Conservation (phyloP, 2,329 filamentous ascomycete species). For the Talaromyces verruculosus region DNA sequence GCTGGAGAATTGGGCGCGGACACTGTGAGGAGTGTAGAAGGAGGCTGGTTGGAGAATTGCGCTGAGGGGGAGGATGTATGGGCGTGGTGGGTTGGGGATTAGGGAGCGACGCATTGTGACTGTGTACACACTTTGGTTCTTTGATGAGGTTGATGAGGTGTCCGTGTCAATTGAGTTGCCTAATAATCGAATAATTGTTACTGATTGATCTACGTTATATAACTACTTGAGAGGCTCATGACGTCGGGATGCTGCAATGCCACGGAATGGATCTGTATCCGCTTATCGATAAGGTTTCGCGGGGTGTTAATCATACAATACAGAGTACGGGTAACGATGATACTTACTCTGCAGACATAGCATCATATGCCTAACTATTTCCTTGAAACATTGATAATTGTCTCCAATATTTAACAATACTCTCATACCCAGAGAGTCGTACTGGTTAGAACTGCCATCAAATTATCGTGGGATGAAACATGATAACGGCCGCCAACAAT, state of each 20-base stretch:
- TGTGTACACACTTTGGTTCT: neutral
- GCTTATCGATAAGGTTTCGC: slow-evolving; percentile 34
- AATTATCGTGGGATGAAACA: neutral
- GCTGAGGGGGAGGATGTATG: slow-evolving; percentile 24
- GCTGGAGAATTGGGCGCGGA: slow-evolving; percentile 24
- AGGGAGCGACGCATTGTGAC: slow-evolving; percentile 21
- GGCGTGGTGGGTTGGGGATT: slow-evolving; percentile 23
- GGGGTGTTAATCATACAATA: slow-evolving; percentile 1
- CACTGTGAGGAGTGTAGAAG: slow-evolving; percentile 20
- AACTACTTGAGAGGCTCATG: slow-evolving; percentile 24
- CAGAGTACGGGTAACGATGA: neutral
- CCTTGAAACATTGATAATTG: neutral
- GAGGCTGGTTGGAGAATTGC: slow-evolving; percentile 24
- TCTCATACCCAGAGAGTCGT: neutral
- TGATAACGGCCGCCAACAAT: neutral
- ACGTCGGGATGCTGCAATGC: slow-evolving; percentile 36
- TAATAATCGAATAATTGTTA: too few species aligned
- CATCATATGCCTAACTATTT: neutral
- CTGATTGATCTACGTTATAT: too few species aligned
- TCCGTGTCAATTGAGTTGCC: neutral
- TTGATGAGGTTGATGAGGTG: neutral
- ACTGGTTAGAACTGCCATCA: neutral
- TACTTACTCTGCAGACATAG: neutral
- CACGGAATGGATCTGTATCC: slow-evolving; percentile 24
- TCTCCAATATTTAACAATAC: neutral